Evolutionary conservation across 1,284 basidiomycete species (phyloP).

Genomic region (Anthracocystis panici-leucophaei): DNA sequence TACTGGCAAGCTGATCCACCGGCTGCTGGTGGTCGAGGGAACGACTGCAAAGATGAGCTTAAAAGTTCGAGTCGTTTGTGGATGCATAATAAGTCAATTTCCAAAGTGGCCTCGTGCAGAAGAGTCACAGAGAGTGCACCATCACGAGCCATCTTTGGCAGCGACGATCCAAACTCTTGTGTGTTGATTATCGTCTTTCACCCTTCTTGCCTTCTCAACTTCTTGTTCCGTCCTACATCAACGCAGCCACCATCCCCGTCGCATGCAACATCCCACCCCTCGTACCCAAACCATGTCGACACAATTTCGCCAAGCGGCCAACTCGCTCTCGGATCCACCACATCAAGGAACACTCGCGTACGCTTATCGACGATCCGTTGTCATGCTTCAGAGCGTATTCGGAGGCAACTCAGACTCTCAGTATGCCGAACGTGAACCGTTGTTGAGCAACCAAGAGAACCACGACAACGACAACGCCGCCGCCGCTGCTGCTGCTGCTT

Average conservation of each 20-base stretch:
- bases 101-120: too few species aligned
- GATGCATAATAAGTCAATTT: too few species aligned
- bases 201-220: not conserved
- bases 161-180: too few species aligned
- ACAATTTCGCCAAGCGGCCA: constrained; percentile 30
- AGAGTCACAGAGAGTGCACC: too few species aligned
- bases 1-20: not conserved
- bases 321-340: constrained; percentile 44
- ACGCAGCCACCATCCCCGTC: not conserved
- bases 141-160: too few species aligned
- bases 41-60: not conserved
- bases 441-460: constrained; percentile 30
- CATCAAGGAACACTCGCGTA: constrained; percentile 54
- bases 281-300: constrained; percentile 21
- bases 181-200: too few species aligned
- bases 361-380: constrained; percentile 57
- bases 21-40: not conserved
- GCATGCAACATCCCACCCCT: not conserved
- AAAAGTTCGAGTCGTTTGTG: not conserved
- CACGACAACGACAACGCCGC: not conserved
- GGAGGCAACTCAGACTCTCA: constrained; percentile 41
- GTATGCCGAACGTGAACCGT: constrained; percentile 56
- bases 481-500: too few species aligned
- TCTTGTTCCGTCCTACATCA: not conserved
- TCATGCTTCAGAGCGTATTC: constrained; percentile 57